Percentiles rank a stretch among this genome's conserved stretches.
These are phyloP conservation scores for Pelargonium cotyledonis DNA, from an alignment of 441 rosid genomes.

Conservation along the genomic window DNA sequence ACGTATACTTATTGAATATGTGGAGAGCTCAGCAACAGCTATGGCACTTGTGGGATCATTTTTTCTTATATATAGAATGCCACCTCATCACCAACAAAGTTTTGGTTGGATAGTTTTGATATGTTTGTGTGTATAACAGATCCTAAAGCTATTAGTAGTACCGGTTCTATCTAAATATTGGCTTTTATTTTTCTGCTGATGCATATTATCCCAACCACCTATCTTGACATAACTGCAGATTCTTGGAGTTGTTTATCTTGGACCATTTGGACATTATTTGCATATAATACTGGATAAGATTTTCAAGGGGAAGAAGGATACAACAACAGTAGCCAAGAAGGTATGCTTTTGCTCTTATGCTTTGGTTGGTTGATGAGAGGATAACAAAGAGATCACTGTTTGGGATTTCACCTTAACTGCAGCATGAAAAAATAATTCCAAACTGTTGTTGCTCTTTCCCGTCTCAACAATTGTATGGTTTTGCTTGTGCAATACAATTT, in stretches of 20 bases:
- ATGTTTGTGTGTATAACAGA: not conserved
- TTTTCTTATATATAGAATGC: not conserved
- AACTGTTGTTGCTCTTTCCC: not conserved
- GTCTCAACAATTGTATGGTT: not conserved
- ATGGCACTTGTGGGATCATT: not conserved
- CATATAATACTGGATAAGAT: slow-evolving; percentile 63
- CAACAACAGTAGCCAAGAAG: slow-evolving; percentile 86
- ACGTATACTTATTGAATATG: not conserved
- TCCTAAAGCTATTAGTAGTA: not conserved
- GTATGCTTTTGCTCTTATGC: slow-evolving; percentile 23
- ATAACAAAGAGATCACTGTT: slow-evolving; percentile 3
- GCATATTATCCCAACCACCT: not conserved
- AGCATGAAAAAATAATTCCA: not conserved
- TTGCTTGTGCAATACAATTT: not conserved
- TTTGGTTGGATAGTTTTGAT: not conserved
- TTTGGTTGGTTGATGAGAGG: slow-evolving; percentile 1
- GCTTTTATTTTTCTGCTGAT: slow-evolving; percentile 5
- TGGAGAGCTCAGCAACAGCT: not conserved
- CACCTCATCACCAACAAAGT: not conserved
- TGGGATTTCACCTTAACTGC: not conserved
- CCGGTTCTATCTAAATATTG: not conserved
- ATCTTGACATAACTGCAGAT: slow-evolving; percentile 37
- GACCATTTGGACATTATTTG: slow-evolving; percentile 79
- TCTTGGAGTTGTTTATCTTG: slow-evolving; percentile 73
- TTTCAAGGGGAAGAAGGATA: slow-evolving; percentile 82